Evolutionary conservation across 139 green algal species (phyloP).

Genomic region (Medakamo hakoo): DNA sequence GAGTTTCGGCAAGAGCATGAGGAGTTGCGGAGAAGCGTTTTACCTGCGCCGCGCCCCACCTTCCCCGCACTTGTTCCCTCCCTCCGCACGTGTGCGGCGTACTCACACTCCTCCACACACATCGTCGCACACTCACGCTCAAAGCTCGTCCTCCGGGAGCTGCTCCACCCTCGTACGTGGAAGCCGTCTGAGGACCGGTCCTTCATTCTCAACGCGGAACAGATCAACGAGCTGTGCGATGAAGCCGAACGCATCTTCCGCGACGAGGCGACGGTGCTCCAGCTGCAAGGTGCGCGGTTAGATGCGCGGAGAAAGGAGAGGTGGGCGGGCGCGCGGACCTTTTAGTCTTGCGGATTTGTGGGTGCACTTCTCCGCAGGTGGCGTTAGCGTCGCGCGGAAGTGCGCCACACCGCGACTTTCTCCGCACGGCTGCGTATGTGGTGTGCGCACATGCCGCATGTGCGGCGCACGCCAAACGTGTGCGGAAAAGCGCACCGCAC

Average conservation of each 20-base stretch:
- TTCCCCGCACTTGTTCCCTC: background rate
- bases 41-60: too few relatives aligned
- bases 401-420: too few relatives aligned
- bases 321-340: too few relatives aligned
- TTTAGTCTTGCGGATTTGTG: too few relatives aligned
- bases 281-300: conserved; percentile 36
- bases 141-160: conserved; percentile 72
- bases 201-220: conserved; percentile 52
- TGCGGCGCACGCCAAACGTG: too few relatives aligned
- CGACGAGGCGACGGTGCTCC: conserved; percentile 71
- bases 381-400: too few relatives aligned
- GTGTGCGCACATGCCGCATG: too few relatives aligned
- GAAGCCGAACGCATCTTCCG: conserved; percentile 68
- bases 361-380: background rate
- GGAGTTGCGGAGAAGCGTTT: too few relatives aligned
- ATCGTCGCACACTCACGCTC: too few relatives aligned
- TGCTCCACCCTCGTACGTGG: conserved; percentile 71
- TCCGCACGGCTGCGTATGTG: too few relatives aligned
- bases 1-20: too few relatives aligned
- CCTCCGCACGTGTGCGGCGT: background rate
- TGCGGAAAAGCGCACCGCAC: too few relatives aligned
- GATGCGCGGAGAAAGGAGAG: background rate
- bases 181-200: conserved; percentile 52
- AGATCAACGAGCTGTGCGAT: conserved; percentile 89
- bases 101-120: background rate